Base-by-base conservation (phyloP, 345 rosid species). In the Lumnitzera racemosa region DNA sequence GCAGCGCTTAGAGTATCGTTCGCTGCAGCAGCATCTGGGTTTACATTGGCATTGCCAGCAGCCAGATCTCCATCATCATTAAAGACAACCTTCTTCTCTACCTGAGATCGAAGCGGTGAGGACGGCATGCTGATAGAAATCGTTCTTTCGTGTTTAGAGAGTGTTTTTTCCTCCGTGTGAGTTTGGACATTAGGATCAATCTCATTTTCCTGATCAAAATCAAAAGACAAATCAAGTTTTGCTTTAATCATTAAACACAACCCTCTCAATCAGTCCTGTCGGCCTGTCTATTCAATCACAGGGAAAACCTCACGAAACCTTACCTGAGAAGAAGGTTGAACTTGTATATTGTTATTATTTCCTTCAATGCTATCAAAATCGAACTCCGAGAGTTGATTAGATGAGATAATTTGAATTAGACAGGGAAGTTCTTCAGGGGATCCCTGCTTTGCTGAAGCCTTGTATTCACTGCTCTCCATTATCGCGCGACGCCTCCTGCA, bases 71-170 rank as follows among this genome's bases (percentile, higher is more conserved):
- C 70, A 2, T 54, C 61, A 10, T 70, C 66, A 24, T 54, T 56
- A 48, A 76, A 65, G 64, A 69, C 57, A 64, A 68, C 65, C 36
- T 53, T 74, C 56, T 73, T 78, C 6, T 47, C 17, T 53, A 57
- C 63, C 8, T 50, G 25, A 11, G 70, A 58, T 66, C 27, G 63
- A n/a, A 25, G 4, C 2, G 85, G 86, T 56, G 92, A 78, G 29
- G 66, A 48, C 20, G 92, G 88, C 92, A 88, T 81, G 80, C 91
- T 83, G 64, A 86, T 72, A 2, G 90, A 88, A 64, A 76, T 52
- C 61, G 29, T 54, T 24, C 74, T 70, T 52, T 53, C 75, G 53
- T 36, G 43, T 5, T 36, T 36, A 5, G 43, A 36, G 43, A 36
- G 10, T 36, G 2, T 4, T 36, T 36, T 36, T 36, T 36, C 43